These are phyloP conservation scores for Spiraea crenata DNA, from an alignment of 331 rosid species.

Conservation along the genomic window DNA sequence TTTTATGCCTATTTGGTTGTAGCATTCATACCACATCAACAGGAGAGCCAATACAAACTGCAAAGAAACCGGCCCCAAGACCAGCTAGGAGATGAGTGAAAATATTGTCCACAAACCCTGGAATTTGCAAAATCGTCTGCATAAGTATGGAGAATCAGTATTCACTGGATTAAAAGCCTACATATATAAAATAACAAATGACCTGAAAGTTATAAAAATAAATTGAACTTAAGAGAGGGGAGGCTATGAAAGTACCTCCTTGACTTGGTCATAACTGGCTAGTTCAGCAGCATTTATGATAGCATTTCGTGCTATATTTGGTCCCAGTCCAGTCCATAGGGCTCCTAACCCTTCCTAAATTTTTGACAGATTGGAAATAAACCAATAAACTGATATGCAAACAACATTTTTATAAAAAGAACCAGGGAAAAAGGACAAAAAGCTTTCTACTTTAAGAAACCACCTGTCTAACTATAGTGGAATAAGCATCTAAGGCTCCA, in stretches of 20 bases:
- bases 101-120: conserved; percentile 88
- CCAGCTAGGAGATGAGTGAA: conserved; percentile 95
- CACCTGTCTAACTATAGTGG: conserved; percentile 75
- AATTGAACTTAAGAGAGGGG: conserved; percentile 20
- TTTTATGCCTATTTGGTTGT: background rate
- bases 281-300: conserved; percentile 93
- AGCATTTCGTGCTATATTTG: conserved; percentile 86
- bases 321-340: conserved; percentile 98
- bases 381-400: background rate
- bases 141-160: conserved; percentile 77
- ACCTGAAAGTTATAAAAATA: conserved; percentile 15
- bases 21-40: conserved; percentile 86
- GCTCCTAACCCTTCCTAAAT: conserved; percentile 86
- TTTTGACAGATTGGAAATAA: conserved; percentile 12
- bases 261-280: conserved; percentile 96
- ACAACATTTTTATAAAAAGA: background rate
- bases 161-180: conserved; percentile 41
- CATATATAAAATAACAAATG: conserved; percentile 8
- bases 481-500: conserved; percentile 83
- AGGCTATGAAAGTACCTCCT: conserved; percentile 54
- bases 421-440: background rate
- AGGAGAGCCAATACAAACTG: conserved; percentile 92
- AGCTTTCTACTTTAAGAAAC: background rate
- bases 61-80: conserved; percentile 94
- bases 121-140: conserved; percentile 99